Base-by-base conservation (phyloP, 2,329 filamentous ascomycete genomes). In the Trichoderma aggressivum region DNA sequence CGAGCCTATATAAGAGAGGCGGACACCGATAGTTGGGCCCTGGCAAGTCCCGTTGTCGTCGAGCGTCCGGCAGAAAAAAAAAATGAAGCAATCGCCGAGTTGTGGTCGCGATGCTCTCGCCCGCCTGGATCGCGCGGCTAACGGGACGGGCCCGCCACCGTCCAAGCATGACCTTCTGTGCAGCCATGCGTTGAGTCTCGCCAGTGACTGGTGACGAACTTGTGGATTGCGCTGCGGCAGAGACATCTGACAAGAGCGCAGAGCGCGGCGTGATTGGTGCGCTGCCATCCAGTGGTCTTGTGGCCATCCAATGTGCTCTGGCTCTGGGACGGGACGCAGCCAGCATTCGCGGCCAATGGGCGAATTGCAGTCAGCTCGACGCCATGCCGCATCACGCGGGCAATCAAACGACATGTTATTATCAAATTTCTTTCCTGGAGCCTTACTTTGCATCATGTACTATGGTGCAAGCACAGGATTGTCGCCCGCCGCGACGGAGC, bases 181-280 rank as follows among this genome's bases (percentile, higher is more conserved):
- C 63, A 58, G 63, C 63, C 63, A 66, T 60, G 16, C 65, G 39
- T 30, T 36, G 62, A 65, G 30, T 53, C 56, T 68, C 56, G 32
- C 47, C 70, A 61, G 53, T 62, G 63, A 71, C 62, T 71, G 53
- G 58, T 72, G 70, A 72, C 63, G 70, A 71, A 71, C 70, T 50
- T 55, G 64, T 71, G 70, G 70, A 62, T 65, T 71, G 64, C 56
- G 59, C 70, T 70, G 65, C 65, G 58, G 43, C 26, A 60, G 59
- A 70, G 32, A 53, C 70, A 72, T 71, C 70, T 72, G 67, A 72
- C 66, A 72, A 58, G 43, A 55, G 34, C 26, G 34, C 43, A 63
- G 56, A 62, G 43, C 28, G 62, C 47, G 24, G 61, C 60, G 47
- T 73, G 70, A 73, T 73, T 73, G 72, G 72, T 71, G 59, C 70